Percentiles rank a stretch among this genome's conserved stretches.
Conservation (phyloP, 73 alveolate genomes). For the Paraurostyla sp. region DNA sequence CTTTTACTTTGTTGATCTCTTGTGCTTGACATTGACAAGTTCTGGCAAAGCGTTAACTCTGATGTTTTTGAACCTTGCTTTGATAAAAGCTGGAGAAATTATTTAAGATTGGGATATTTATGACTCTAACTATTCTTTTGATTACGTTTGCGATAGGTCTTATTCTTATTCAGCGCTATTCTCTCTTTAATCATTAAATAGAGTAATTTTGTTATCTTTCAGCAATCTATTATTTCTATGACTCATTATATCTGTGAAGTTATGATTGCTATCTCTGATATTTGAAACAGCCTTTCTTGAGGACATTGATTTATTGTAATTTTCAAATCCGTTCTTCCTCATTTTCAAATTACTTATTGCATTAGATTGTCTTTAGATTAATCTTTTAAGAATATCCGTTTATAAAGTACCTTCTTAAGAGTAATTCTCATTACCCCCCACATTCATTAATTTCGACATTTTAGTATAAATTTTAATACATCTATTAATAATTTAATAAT, state of each 20-base stretch:
- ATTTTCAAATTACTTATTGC: constrained; percentile 41
- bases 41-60: constrained; percentile 17
- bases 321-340: constrained; percentile 4
- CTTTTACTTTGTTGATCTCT: neutral
- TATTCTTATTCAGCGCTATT: neutral
- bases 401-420: neutral
- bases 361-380: constrained; percentile 1
- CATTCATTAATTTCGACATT: constrained; percentile 9
- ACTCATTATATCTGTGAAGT: neutral
- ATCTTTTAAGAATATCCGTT: neutral
- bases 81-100: neutral
- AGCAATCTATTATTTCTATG: neutral
- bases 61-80: neutral
- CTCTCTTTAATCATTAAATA: neutral
- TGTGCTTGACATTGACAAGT: neutral
- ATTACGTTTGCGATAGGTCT: neutral
- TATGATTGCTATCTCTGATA: neutral
- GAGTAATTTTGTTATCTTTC: neutral
- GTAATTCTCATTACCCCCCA: neutral
- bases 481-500: neutral
- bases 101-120: neutral
- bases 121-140: neutral
- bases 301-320: neutral
- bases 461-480: neutral
- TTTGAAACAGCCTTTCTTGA: constrained; percentile 33